Evolutionary conservation across 257 asterid genomes (phyloP).

Genomic region (Solanum sejunctum): DNA sequence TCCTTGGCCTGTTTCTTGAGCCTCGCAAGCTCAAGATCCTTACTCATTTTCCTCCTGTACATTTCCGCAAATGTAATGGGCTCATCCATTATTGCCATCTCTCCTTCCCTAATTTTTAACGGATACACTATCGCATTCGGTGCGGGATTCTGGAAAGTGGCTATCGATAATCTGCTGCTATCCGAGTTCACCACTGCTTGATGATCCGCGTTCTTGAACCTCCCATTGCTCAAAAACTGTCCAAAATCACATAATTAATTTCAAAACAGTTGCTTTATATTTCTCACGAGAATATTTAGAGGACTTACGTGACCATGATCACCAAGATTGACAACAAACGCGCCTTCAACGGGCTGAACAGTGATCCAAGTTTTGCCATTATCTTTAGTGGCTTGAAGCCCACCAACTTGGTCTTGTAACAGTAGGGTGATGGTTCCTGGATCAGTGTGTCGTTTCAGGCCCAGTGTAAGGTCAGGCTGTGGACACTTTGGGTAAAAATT

Average conservation of each 20-base stretch:
- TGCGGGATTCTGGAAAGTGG: constrained; percentile 79
- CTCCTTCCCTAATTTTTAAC: constrained; percentile 37
- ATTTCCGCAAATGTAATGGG: constrained; percentile 53
- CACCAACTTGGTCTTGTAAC: constrained; percentile 88
- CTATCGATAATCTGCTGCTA: constrained; percentile 58
- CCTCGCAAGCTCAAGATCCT: constrained; percentile 55
- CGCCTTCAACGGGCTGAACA: constrained; percentile 73
- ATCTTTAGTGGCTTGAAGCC: constrained; percentile 83
- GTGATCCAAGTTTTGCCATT: constrained; percentile 88
- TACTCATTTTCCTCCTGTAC: constrained; percentile 80
- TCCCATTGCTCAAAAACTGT: constrained; percentile 81
- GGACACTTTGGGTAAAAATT: constrained; percentile 93
- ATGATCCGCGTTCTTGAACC: constrained; percentile 93
- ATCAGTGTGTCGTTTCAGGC: constrained; percentile 81
- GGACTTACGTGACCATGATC: constrained; percentile 69
- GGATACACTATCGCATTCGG: constrained; percentile 73
- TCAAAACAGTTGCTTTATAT: too few species aligned
- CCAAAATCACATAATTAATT: neutral
- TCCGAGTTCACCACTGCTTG: constrained; percentile 83
- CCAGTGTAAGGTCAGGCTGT: constrained; percentile 66
- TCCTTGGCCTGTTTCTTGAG: constrained; percentile 51
- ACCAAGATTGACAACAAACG: constrained; percentile 86
- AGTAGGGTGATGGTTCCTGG: constrained; percentile 80
- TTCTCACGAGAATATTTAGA: too few species aligned
- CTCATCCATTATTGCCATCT: constrained; percentile 35